phyloP scores from a whole-genome alignment of 176 grass and related monocot genomes.

The Melocanna baccifera region DNA sequence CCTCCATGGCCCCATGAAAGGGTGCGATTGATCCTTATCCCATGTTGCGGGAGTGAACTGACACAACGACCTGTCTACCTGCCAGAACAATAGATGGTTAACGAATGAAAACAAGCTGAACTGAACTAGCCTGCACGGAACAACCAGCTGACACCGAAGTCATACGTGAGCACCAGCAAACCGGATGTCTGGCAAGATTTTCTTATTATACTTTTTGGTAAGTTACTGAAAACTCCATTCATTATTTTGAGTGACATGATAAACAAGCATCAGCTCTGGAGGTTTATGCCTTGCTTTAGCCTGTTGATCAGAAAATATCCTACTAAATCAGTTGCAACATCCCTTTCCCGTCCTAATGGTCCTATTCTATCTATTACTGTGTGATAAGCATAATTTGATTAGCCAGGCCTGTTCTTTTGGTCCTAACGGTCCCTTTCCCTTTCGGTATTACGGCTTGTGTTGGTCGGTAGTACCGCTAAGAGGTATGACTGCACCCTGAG shows the following conservation, averaged over 20 bases:
- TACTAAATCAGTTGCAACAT: background rate
- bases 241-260: background rate
- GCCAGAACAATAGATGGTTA: background rate
- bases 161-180: background rate
- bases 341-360: background rate
- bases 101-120: background rate
- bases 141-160: background rate
- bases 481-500: too few relatives aligned
- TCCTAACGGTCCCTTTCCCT: too few relatives aligned
- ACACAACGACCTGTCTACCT: slow-evolving; percentile 90
- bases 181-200: background rate
- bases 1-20: slow-evolving; percentile 78
- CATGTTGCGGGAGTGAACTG: slow-evolving; percentile 96
- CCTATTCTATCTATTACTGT: background rate
- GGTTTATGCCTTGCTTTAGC: background rate
- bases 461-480: too few relatives aligned
- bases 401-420: background rate
- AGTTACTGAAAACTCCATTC: background rate
- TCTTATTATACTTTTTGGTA: background rate
- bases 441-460: too few relatives aligned
- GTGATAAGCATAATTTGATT: background rate
- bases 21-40: slow-evolving; percentile 97
- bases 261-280: background rate
- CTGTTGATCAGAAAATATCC: background rate
- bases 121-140: background rate